phyloP scores from a whole-genome alignment of 2,329 filamentous ascomycete genomes.

The Aspergillus sclerotialis region DNA sequence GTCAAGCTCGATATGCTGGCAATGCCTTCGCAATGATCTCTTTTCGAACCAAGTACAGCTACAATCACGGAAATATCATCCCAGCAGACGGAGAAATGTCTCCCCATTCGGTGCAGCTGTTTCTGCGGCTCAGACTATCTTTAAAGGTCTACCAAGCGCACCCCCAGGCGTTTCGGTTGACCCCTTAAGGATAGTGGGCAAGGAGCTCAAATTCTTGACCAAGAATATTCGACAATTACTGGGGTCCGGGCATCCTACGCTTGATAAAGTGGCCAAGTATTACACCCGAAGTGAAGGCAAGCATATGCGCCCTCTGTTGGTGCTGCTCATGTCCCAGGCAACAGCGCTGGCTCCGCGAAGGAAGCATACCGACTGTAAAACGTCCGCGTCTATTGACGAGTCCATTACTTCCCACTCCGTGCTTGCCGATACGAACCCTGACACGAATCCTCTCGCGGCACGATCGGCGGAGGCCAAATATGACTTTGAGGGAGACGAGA shows the following conservation, averaged over 20 bases:
- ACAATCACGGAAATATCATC: slow-evolving; percentile 33
- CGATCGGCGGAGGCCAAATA: slow-evolving; percentile 30
- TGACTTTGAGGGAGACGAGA: slow-evolving; percentile 40
- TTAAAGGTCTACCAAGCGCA: slow-evolving; percentile 36
- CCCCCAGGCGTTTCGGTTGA: slow-evolving; percentile 65
- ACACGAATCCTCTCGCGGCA: slow-evolving; percentile 49
- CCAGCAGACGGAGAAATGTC: slow-evolving; percentile 31
- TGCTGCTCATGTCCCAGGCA: slow-evolving; percentile 92
- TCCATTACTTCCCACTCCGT: slow-evolving; percentile 55
- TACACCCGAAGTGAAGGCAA: slow-evolving; percentile 96
- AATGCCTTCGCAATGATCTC: slow-evolving; percentile 34
- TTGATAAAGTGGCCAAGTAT: slow-evolving; percentile 95
- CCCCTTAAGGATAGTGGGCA: slow-evolving; percentile 80
- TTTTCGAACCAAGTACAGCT: slow-evolving; percentile 14
- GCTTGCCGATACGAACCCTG: slow-evolving; percentile 77
- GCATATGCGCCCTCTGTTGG: slow-evolving; percentile 88
- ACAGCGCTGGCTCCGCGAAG: slow-evolving; percentile 70
- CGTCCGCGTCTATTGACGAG: slow-evolving; percentile 45
- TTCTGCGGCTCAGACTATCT: slow-evolving; percentile 47
- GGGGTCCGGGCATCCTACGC: slow-evolving; percentile 85
- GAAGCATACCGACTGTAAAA: slow-evolving; percentile 34
- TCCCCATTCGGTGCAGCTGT: slow-evolving; percentile 39
- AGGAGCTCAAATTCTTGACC: slow-evolving; percentile 93
- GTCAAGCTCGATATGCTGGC: slow-evolving; percentile 32
- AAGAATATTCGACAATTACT: slow-evolving; percentile 91